Percentiles rank a stretch among this genome's conserved stretches.
Evolutionary conservation across 139 green algal genomes (phyloP).

Genomic region (Pseudopediastrum boryanum): DNA sequence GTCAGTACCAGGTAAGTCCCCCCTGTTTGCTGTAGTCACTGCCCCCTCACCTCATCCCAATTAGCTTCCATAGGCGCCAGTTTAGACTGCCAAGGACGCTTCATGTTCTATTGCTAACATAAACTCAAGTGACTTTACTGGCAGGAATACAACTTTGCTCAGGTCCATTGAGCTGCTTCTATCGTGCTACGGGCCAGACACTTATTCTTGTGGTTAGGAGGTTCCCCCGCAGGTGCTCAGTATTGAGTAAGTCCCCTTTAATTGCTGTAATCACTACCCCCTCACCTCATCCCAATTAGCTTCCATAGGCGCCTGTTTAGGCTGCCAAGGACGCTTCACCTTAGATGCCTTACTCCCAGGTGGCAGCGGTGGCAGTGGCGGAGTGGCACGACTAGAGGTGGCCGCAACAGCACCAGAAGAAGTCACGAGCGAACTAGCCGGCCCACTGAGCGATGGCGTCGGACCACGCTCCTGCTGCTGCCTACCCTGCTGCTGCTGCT

Average conservation of each 20-base stretch:
- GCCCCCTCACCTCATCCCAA: slow-evolving; percentile 19
- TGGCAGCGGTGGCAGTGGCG: background rate
- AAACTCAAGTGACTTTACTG: background rate
- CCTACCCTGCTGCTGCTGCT: background rate
- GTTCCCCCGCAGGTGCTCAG: slow-evolving; percentile 2
- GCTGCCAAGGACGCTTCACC: background rate
- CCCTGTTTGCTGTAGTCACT: background rate
- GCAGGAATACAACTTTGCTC: background rate
- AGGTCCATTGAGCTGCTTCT: background rate
- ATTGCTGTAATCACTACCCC: too few relatives aligned
- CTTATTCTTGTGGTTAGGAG: background rate
- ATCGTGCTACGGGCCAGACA: too few relatives aligned
- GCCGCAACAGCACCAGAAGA: background rate
- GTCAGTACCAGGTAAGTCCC: background rate
- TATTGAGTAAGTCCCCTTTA: too few relatives aligned
- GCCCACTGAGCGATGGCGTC: background rate
- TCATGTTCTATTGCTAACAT: background rate
- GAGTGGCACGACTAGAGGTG: background rate
- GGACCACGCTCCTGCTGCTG: background rate
- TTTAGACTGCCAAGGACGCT: slow-evolving; percentile 11
- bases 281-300: too few relatives aligned
- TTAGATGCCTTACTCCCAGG: too few relatives aligned
- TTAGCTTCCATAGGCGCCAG: slow-evolving; percentile 15
- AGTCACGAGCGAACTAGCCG: background rate
- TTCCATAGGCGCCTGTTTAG: too few relatives aligned